Base-by-base conservation (phyloP, 148 eudicot genomes). In the Rhododendron ovatum region DNA sequence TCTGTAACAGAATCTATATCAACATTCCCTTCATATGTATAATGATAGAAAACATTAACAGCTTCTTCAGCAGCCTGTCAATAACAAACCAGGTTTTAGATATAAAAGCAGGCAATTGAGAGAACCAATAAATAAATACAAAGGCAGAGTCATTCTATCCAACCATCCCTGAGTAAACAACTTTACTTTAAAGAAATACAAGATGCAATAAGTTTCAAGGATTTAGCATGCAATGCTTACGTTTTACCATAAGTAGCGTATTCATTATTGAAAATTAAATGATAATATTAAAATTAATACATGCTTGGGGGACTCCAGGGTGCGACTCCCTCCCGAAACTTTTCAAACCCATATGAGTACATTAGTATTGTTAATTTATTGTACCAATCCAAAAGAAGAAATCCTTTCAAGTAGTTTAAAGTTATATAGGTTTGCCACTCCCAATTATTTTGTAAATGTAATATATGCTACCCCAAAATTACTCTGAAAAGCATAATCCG, bases 51-150 rank as follows among this genome's bases (percentile, higher is more conserved):
- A 69, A 97, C 99, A 84, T 97, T 97, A 33, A 93, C 98, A 85
- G 99, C 94, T 82, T 97, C 98, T 86, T 95, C 99, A 87, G 99
- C 98, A 80, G 98, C 98, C 99, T 97, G 92, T 57, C 82, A 92
- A 86, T 83, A 47, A 84, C 43, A 88, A 87, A 83, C 45, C 51
- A 73, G 20, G 57, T 84, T 10, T 78, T 10, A 61, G 65, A 86
- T 84, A 81, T 73, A 75, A 87, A 17, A 83, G 18, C 50, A 57
- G 33, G 74, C 33, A 41, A 73, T 28, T 48, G 39, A 78, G 69
- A 51, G 65, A 85, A 84, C 50, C 78, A 83, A 39, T 15, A 80
- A 75, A 37, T 11, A 17, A 20, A 55, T 65, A 28, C 78, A 73
- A 74, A 30, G 78, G 67, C 80, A 84, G 7, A 18, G 45, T 69